phyloP scores from a whole-genome alignment of 2,329 filamentous ascomycete genomes.

The Rhinocladiella similis region DNA sequence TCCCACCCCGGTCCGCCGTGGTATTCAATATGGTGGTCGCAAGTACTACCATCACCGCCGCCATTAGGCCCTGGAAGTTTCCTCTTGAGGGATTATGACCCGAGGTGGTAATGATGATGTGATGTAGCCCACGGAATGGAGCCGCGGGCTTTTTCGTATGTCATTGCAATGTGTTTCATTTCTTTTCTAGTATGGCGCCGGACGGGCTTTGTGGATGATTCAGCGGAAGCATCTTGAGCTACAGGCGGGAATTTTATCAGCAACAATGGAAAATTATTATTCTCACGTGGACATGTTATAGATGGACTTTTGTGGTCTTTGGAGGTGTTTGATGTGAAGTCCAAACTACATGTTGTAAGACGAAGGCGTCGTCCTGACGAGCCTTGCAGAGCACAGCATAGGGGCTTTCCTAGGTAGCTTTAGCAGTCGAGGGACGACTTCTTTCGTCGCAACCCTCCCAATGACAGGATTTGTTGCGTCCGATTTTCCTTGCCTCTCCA shows the following conservation, averaged over 20 bases:
- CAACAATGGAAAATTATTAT: neutral
- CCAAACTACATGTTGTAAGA: too few relatives aligned
- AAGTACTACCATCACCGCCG: slow-evolving; percentile 7
- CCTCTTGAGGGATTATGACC: neutral
- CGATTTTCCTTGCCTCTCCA: too few relatives aligned
- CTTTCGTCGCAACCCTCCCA: too few relatives aligned
- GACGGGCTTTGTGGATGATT: neutral
- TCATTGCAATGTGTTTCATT: neutral
- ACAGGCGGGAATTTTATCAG: neutral
- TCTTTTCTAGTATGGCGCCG: neutral
- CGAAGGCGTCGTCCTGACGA: too few relatives aligned
- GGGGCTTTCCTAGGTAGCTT: too few relatives aligned
- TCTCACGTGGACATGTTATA: neutral
- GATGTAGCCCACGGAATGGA: neutral
- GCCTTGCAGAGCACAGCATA: too few relatives aligned
- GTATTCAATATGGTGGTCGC: slow-evolving; percentile 10
- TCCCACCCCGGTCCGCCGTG: slow-evolving; percentile 9
- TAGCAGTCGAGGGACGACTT: too few relatives aligned
- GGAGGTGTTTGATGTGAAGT: neutral
- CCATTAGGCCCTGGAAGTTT: slow-evolving; percentile 1
- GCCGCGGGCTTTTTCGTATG: neutral
- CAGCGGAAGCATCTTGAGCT: slow-evolving; percentile 1
- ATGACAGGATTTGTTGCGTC: too few relatives aligned
- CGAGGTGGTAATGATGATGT: neutral
- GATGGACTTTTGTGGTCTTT: neutral